phyloP scores from a whole-genome alignment of 306 rosid genomes.

The Argentina anserina region DNA sequence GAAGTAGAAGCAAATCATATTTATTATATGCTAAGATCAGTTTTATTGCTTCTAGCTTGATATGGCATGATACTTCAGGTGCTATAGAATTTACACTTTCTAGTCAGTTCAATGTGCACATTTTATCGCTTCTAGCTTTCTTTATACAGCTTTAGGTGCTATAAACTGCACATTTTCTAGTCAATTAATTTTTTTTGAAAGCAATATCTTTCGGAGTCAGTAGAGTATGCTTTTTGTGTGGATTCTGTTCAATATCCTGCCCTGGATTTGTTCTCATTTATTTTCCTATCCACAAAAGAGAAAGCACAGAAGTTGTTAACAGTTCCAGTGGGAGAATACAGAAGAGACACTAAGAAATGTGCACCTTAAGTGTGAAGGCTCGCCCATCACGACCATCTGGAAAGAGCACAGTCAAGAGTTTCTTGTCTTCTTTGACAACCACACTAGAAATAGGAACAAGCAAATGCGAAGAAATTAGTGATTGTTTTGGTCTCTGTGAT shows the following conservation, averaged over 20 bases:
- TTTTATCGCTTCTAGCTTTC: no score
- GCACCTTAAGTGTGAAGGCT: slow-evolving; percentile 94
- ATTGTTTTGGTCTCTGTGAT: slow-evolving; percentile 13
- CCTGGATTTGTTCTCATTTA: background rate
- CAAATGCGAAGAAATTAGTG: slow-evolving; percentile 30
- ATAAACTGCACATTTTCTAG: background rate
- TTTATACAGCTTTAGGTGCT: no score
- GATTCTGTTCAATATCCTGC: background rate
- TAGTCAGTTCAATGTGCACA: background rate
- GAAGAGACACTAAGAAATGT: slow-evolving; percentile 1
- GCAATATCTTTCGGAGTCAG: background rate
- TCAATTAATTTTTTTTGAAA: background rate
- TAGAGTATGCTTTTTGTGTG: background rate
- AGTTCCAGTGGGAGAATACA: background rate
- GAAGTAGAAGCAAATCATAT: background rate
- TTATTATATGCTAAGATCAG: background rate
- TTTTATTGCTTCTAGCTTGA: background rate
- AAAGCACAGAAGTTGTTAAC: background rate
- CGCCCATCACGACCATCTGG: slow-evolving; percentile 97
- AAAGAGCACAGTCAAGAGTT: slow-evolving; percentile 87
- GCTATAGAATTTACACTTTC: background rate
- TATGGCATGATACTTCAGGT: background rate
- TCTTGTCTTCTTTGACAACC: slow-evolving; percentile 85
- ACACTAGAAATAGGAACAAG: slow-evolving; percentile 58
- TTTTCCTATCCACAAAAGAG: background rate